A percentile compares a stretch with the other conserved stretches of the same genome.
phyloP scores from a whole-genome alignment of 805 yeast genomes.

The Brettanomyces nanus region DNA sequence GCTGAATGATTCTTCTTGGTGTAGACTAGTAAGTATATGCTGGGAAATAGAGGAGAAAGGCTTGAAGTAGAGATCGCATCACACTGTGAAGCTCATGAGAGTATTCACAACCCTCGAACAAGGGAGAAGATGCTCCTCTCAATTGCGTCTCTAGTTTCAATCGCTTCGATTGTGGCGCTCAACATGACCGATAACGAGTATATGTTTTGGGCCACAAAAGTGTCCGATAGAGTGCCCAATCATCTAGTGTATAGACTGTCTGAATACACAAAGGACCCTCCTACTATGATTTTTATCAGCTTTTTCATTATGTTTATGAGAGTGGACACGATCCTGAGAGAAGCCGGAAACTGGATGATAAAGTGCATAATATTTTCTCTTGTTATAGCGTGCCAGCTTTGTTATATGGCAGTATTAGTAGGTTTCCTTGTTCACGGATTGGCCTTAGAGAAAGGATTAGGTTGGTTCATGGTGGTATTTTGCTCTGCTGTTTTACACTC shows the following conservation, averaged over 20 bases:
- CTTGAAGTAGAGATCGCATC: no score
- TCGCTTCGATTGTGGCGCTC: not conserved
- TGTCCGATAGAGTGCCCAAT: not conserved
- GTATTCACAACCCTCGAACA: not conserved
- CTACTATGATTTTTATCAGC: constrained; percentile 3
- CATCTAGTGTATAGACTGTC: not conserved
- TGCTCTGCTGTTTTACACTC: constrained; percentile 2
- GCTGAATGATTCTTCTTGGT: no score
- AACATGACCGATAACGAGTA: not conserved
- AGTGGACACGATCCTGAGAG: not conserved
- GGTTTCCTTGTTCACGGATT: constrained; percentile 1
- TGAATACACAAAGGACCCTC: constrained; percentile 1
- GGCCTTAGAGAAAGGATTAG: constrained; percentile 1
- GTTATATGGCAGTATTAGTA: not conserved
- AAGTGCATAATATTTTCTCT: not conserved
- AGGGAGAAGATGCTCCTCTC: not conserved
- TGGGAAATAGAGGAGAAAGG: no score
- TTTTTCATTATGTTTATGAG: constrained; percentile 1
- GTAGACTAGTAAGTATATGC: no score
- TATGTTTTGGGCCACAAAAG: not conserved
- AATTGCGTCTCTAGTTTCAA: not conserved
- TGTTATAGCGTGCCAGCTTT: constrained; percentile 2
- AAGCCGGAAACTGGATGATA: not conserved
- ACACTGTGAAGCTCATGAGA: no score
- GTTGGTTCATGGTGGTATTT: constrained; percentile 1